Percentiles rank a stretch among this genome's conserved stretches.
These are phyloP conservation scores for Fraxinus paxiana DNA, from an alignment of 305 asterid genomes.

Conservation along the genomic window DNA sequence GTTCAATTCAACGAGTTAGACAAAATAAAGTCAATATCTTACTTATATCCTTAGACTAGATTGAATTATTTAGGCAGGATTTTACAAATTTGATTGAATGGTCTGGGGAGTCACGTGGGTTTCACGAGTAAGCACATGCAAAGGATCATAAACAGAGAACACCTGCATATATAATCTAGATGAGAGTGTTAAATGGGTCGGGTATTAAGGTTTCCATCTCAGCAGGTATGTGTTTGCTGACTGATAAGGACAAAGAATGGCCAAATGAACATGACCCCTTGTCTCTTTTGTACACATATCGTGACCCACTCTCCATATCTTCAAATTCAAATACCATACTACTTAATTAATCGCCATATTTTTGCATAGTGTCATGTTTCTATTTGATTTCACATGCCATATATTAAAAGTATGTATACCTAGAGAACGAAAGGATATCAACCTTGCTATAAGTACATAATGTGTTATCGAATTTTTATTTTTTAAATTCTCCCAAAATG, in stretches of 20 bases:
- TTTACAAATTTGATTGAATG: constrained; percentile 21
- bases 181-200: constrained; percentile 7
- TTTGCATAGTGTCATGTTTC: not conserved
- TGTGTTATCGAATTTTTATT: not conserved
- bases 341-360: not conserved
- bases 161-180: constrained; percentile 24
- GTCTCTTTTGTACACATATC: constrained; percentile 17
- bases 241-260: not conserved
- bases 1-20: not conserved
- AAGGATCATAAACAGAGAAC: constrained; percentile 28
- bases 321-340: constrained; percentile 7
- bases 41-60: not conserved
- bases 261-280: constrained; percentile 29
- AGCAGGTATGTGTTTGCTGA: not conserved
- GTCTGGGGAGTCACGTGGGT: constrained; percentile 39
- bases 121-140: constrained; percentile 42
- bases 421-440: not conserved
- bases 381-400: not conserved
- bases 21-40: not conserved
- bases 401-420: not conserved
- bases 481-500: not conserved
- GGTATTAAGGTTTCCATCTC: constrained; percentile 12
- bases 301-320: constrained; percentile 31
- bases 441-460: no score
- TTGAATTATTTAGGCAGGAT: constrained; percentile 13